These are phyloP conservation scores for Jaltomata sinuosa DNA, from an alignment of 257 asterid species.

Conservation along the genomic window DNA sequence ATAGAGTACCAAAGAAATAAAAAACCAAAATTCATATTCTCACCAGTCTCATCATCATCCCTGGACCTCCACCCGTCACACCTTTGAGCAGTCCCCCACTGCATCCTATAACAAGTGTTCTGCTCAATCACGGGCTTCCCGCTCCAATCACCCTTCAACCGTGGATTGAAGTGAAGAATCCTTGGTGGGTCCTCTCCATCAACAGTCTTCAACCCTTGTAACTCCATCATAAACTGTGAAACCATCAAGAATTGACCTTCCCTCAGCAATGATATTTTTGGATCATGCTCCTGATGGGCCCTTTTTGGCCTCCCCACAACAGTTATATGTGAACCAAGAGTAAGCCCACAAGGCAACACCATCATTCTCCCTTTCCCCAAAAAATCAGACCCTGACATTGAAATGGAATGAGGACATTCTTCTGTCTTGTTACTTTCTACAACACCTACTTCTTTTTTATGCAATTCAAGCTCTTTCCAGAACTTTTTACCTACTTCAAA, in stretches of 20 bases:
- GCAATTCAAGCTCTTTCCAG: slow-evolving; percentile 50
- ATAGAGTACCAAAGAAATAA: neutral
- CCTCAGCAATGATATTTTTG: slow-evolving; percentile 68
- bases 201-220: slow-evolving; percentile 83
- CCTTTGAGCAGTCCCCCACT: slow-evolving; percentile 78
- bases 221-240: slow-evolving; percentile 92
- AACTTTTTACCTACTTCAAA: slow-evolving; percentile 45
- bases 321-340: slow-evolving; percentile 90
- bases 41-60: slow-evolving; percentile 93
- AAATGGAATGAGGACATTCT: slow-evolving; percentile 55
- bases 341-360: slow-evolving; percentile 87
- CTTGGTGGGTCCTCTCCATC: slow-evolving; percentile 88
- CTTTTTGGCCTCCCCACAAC: slow-evolving; percentile 66
- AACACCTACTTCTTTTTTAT: slow-evolving; percentile 10
- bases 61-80: slow-evolving; percentile 89
- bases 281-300: slow-evolving; percentile 65
- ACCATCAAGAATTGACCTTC: slow-evolving; percentile 86
- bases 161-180: slow-evolving; percentile 63
- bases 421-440: slow-evolving; percentile 16
- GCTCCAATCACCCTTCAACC: slow-evolving; percentile 81
- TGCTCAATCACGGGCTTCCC: slow-evolving; percentile 89
- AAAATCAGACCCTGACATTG: slow-evolving; percentile 39
- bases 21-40: slow-evolving; percentile 31
- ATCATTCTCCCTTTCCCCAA: slow-evolving; percentile 36
- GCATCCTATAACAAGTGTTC: slow-evolving; percentile 82